A percentile compares a stretch with the other conserved stretches of the same genome.
Evolutionary conservation across 257 asterid genomes (phyloP).

Genomic region (Schizonepeta tenuifolia): DNA sequence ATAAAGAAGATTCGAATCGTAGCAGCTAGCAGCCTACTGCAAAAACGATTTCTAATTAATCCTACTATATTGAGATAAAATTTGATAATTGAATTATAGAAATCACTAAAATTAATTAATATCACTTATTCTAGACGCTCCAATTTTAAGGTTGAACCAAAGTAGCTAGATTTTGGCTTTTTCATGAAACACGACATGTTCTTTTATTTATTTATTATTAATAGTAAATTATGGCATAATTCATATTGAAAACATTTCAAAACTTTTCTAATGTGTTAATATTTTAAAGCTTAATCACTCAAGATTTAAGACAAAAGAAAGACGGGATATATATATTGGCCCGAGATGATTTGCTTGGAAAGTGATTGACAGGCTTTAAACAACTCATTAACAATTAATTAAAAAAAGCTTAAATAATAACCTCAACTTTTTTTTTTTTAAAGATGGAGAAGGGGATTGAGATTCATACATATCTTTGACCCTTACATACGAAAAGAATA

Average conservation of each 20-base stretch:
- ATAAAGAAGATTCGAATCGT: too few relatives aligned
- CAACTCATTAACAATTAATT: neutral
- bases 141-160: constrained; percentile 29
- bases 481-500: too few relatives aligned
- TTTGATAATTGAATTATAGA: neutral
- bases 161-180: constrained; percentile 20
- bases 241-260: neutral
- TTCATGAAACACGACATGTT: neutral
- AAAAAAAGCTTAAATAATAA: too few relatives aligned
- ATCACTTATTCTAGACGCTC: constrained; percentile 24
- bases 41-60: too few relatives aligned
- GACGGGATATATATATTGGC: constrained; percentile 9
- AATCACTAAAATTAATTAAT: too few relatives aligned
- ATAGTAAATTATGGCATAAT: neutral
- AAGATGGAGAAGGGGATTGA: too few relatives aligned
- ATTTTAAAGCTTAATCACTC: too few relatives aligned
- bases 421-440: too few relatives aligned
- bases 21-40: too few relatives aligned
- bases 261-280: too few relatives aligned
- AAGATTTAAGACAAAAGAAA: neutral
- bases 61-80: too few relatives aligned
- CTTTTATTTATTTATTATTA: neutral
- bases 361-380: constrained; percentile 7
- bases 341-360: constrained; percentile 16
- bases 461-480: too few relatives aligned